A percentile compares a stretch with the other conserved stretches of the same genome.
Evolutionary conservation across 2,329 filamentous ascomycete species (phyloP).

Genomic region (Raffaelea deltoideospora): DNA sequence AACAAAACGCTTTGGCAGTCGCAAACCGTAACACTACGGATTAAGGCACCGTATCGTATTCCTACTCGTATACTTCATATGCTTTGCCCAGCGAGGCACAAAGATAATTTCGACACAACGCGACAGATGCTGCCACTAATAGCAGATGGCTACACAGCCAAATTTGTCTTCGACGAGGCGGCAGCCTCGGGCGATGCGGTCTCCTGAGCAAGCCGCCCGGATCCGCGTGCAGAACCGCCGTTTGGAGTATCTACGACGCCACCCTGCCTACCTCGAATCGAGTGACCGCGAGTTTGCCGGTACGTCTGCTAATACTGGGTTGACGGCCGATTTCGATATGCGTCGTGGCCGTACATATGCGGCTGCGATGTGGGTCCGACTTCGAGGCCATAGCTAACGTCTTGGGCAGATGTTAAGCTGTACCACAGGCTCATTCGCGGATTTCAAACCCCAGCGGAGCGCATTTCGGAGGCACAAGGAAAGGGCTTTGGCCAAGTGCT

Average conservation of each 20-base stretch:
- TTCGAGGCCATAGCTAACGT: neutral
- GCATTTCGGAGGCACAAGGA: conserved; percentile 53
- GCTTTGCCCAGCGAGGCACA: no score
- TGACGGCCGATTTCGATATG: neutral
- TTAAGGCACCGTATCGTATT: no score
- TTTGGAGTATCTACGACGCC: conserved; percentile 56
- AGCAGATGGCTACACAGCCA: no score
- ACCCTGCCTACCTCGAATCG: conserved; percentile 55
- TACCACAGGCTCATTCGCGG: conserved; percentile 69
- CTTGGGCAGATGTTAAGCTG: conserved; percentile 50
- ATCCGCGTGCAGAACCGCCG: conserved; percentile 60
- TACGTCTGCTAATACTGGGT: conserved; percentile 13
- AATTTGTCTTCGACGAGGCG: conserved; percentile 21
- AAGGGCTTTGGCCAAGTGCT: conserved; percentile 70
- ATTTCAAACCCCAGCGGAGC: conserved; percentile 59
- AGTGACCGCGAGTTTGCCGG: conserved; percentile 40
- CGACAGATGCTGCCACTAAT: no score
- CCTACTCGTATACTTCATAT: no score
- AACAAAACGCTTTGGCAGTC: no score
- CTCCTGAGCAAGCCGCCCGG: conserved; percentile 24
- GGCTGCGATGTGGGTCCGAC: no score
- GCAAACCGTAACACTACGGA: no score
- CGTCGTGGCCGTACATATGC: neutral
- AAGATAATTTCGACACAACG: no score
- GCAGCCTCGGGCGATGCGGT: conserved; percentile 26